Evolutionary conservation across 2,329 filamentous ascomycete species (phyloP).

Genomic region (Talaromyces sp.): DNA sequence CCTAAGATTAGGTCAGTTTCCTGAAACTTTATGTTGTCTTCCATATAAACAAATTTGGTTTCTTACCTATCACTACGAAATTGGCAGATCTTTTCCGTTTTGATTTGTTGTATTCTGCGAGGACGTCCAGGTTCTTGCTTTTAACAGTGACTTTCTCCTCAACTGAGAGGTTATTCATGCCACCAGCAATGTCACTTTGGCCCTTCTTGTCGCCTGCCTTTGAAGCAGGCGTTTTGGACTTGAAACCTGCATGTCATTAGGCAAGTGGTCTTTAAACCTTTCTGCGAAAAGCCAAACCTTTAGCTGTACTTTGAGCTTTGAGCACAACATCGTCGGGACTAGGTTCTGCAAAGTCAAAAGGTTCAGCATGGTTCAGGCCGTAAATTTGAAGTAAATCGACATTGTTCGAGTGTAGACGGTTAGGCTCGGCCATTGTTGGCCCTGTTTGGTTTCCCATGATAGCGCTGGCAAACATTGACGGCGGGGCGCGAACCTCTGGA

Average conservation of each 20-base stretch:
- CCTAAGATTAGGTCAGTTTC: constrained; percentile 55
- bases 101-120: constrained; percentile 76
- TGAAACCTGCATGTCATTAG: constrained; percentile 50
- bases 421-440: constrained; percentile 33
- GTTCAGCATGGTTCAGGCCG: constrained; percentile 45
- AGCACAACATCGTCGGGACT: constrained; percentile 91
- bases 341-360: constrained; percentile 72
- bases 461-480: constrained; percentile 55
- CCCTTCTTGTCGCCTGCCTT: constrained; percentile 48
- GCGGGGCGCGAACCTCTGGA: constrained; percentile 45
- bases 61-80: constrained; percentile 86
- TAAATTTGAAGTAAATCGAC: constrained; percentile 43
- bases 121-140: constrained; percentile 80
- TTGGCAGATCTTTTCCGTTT: constrained; percentile 79
- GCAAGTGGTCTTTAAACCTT: constrained; percentile 34
- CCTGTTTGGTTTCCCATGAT: constrained; percentile 39
- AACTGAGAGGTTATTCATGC: constrained; percentile 52
- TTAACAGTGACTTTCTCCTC: constrained; percentile 58
- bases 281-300: constrained; percentile 68
- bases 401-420: constrained; percentile 34
- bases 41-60: not conserved
- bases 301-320: constrained; percentile 72
- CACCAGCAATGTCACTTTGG: constrained; percentile 50
- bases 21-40: not conserved
- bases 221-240: constrained; percentile 44